Evolutionary conservation across 2,329 filamentous ascomycete species (phyloP), one percentile per base, ranked within the genome.

Genomic region (Trichoderma endophyticum): DNA sequence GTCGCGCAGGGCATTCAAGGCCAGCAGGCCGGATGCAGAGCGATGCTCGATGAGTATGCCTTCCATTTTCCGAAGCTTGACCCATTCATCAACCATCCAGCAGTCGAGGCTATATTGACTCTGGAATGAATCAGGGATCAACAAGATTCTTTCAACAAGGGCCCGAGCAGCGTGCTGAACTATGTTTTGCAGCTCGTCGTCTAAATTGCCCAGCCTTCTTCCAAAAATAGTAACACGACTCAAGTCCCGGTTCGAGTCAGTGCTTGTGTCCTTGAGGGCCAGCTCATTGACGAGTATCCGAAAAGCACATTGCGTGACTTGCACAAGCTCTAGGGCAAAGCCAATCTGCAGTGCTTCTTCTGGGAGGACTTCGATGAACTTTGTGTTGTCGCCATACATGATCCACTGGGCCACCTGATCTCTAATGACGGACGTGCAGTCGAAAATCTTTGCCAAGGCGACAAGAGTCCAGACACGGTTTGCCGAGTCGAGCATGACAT

Each of bases 391-490:
- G 2, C 81, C 78, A 24, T 84, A 81, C 73, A 88, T 84, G 12
- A 92, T 82, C 91, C 91, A 93, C 36, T 84, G 83, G 3, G 85
- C 79, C 56, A 91, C 84, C 14, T 81, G 82, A 64, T 88, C 84
- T 73, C 78, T 84, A 24, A 89, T 78, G 8, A 83, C 77, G 5
- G 75, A 73, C 2, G 79, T 77, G 70, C 88, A 86, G 32, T 89
- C 87, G 65, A 91, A 86, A 51, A 89, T 83, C 72, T 88, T 87
- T 8, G 89, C 87, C 9, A 93, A 79, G 3, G 86, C 87, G 39
- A 89, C 87, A n/a, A 92, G 83, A 0, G 90, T 92, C 85, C 89
- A 93, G 48, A 92, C 81, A 15, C 91, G 89, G 12, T 86, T 84
- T 0, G 91, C 91, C 0, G 90, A 92, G 78, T 93, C 87, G 15